Base-by-base conservation (phyloP, 2,329 filamentous ascomycete genomes). In the Colletotrichum tropicicola region DNA sequence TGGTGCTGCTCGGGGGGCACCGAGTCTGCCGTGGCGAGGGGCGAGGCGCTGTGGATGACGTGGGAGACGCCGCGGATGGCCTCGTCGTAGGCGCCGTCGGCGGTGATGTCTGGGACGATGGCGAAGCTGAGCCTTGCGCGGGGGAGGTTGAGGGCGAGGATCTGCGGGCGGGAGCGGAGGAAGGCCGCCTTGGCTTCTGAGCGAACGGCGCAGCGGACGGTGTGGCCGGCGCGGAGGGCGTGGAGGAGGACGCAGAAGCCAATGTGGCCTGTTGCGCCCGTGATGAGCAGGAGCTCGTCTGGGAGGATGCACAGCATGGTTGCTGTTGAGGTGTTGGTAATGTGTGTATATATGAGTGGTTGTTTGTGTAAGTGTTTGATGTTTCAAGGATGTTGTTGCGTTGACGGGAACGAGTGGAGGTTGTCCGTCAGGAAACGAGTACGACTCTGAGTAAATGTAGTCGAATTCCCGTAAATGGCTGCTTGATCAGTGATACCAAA, bases 1-100 rank as follows among this genome's bases (percentile, higher is more conserved):
- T 72, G 5, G 77, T 77, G 60, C 83, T 80, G 3, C 86, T 83
- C 48, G 90, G 84, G 51, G 89, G 88, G 73, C 89, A 86, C 70
- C 92, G 89, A 79, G 92, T 66, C 45, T 25, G 59, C 59, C 1
- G 64, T 72, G 49, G 73, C 69, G 8, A 69, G 49, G 60, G 76
- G 70, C 1, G 78, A 73, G 1, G 74, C 74, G 6, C 71, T 39
- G 65, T 76, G 74, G 32, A 79, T 71, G 43, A 83, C 73, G 63
- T 77, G 77, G 13, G 73, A 73, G 41, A 79, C 78, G 7, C 74
- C 80, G 39, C 76, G 69, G 59, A 80, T 73, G n/a, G 78, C 79
- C n/a, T 78, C 74, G 39, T 82, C 77, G 55, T 79, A 82, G 5
- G 80, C 80, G 19, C 74, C 74, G 1, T 73, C 69, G 10, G 68